Base-by-base conservation (phyloP, 2,329 filamentous ascomycete genomes). In the Clarireedia homoeocarpa region DNA sequence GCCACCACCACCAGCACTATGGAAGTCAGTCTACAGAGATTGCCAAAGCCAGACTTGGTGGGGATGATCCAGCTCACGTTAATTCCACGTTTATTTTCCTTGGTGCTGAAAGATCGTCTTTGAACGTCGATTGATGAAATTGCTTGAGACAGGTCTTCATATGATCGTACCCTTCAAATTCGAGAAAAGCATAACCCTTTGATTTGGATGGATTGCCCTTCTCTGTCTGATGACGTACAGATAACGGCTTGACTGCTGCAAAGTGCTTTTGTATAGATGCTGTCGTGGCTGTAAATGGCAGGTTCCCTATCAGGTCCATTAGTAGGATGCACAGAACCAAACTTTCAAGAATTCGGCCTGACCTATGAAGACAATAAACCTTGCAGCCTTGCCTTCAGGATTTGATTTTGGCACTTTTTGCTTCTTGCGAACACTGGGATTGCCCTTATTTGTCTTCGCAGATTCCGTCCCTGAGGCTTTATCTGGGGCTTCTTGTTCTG, bases 131-230 rank as follows among this genome's bases (percentile, higher is more conserved):
- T 74, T 96, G 91, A 73, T 97, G 91, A 73, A 92, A 92, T 61
- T 90, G 83, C 72, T 91, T 89, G 59, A 97, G 78, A 68, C 90
- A 95, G 34, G 89, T 94, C 77, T 95, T 88, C 90, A 96, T 95
- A 69, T 87, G 83, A 72, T 91, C 88, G 73, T 85, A 95, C 63
- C 84, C 80, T 61, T 84, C 84, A 69, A 96, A 97, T 72, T 97
- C 92, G 64, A 97, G 77, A 71, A 96, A 95, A 5, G 89, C 90
- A 66, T 88, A 86, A 38, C 90, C 89, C 63, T 86, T 86, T 67
- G 82, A 86, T 62, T 84, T 82, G 54, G 75, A 77, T 12, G 80
- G 77, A 61, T 83, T 76, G 53, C 75, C 75, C 63, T 83, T 83
- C 65, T 88, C 80, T 53, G 84, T 88, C 48, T 89, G 82, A 59